A percentile compares a stretch with the other conserved stretches of the same genome.
These are phyloP conservation scores for Silene noctiflora DNA, from an alignment of 179 eudicot species.

Conservation along the genomic window DNA sequence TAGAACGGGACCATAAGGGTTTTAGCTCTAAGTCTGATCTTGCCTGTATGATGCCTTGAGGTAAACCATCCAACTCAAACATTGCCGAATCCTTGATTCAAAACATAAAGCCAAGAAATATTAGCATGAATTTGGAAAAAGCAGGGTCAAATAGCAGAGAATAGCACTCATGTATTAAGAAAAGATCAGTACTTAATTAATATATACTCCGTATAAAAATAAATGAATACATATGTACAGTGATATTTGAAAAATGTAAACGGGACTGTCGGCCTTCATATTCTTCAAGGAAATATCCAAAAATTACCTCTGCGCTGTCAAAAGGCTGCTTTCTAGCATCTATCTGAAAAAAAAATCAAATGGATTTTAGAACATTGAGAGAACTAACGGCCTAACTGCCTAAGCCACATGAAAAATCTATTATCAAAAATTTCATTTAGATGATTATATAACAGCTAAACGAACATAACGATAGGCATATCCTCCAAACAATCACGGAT, in stretches of 20 bases:
- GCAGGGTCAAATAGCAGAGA: too few relatives aligned
- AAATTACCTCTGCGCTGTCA: slow-evolving; percentile 44
- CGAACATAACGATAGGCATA: slow-evolving; percentile 13
- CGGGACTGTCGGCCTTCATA: not conserved
- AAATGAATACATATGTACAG: not conserved
- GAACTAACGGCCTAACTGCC: not conserved
- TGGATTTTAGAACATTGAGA: not conserved
- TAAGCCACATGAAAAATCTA: not conserved
- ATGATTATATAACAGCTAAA: not conserved
- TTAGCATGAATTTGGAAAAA: not conserved
- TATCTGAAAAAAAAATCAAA: slow-evolving; percentile 40
- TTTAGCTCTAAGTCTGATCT: slow-evolving; percentile 80
- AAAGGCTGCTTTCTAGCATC: slow-evolving; percentile 58
- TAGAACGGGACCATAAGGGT: slow-evolving; percentile 66
- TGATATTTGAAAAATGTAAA: not conserved
- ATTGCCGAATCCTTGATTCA: slow-evolving; percentile 37
- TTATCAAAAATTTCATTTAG: not conserved
- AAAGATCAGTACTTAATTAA: too few relatives aligned
- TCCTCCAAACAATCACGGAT: not conserved
- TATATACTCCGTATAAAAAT: too few relatives aligned
- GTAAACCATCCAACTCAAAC: slow-evolving; percentile 51
- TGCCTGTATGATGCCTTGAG: slow-evolving; percentile 67
- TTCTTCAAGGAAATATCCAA: slow-evolving; percentile 2
- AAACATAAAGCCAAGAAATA: slow-evolving; percentile 8
- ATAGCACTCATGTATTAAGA: not conserved